Evolutionary conservation across 352 stramenopile genomes (phyloP), one percentile per base, ranked within the genome.

Genomic region (Phytopythium boreale): DNA sequence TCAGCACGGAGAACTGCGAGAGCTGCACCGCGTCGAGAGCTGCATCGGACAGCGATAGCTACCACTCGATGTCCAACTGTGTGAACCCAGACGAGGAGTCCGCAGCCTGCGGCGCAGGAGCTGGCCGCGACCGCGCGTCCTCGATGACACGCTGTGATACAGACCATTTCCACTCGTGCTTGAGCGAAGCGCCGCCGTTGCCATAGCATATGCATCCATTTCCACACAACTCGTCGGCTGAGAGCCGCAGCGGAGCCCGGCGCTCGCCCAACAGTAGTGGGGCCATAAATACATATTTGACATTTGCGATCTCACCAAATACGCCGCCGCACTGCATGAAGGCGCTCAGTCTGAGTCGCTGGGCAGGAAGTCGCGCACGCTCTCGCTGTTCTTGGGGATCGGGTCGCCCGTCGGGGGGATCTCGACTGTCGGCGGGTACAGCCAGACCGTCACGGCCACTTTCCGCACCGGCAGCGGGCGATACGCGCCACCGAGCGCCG

Each of bases 381-480:
- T 74, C 17, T 55, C 52, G 50, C 74, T 61, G 52, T 80, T 73
- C 26, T 51, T 60, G 22, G 83, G 83, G 12, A 90, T 81, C 20
- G 72, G 83, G 24, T 87, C 70, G 31, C 77, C 81, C 2, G 76
- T 90, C 0, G 72, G 64, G 58, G 84, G 80, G 29, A 93, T 84
- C 46, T 69, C 67, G 15, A 90, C 82, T 34, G 89, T 73, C 17
- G 75, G 79, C 19, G 84, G 84, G 58, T 93, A 93, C 53, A 93
- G 72, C 84, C 84, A 93, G 53, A 82, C 75, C 15, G 67, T 68
- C n/a, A 93, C 68, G 6, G 77, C 79, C 37, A 85, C 56, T 41
- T 77, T 88, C 26, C 82, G 74, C 58, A 88, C 63, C 0, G 82
- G 81, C 50, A 90, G 61, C 2, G 79, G 76, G 0, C 75, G 75